phyloP scores from a whole-genome alignment of 345 rosid genomes.

The Gossypium longicalyx region DNA sequence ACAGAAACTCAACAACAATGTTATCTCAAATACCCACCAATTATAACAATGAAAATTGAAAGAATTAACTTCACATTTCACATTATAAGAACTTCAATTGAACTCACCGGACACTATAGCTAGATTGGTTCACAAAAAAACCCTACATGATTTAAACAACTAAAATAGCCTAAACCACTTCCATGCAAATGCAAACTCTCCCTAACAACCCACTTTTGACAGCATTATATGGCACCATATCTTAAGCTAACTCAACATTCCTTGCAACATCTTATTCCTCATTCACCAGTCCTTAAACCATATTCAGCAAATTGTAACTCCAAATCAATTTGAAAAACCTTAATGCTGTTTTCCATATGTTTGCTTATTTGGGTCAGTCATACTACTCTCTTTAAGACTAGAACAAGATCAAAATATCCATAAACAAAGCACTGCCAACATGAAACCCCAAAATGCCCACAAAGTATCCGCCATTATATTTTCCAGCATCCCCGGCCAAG shows the following conservation, averaged over 20 bases:
- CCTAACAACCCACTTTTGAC: not conserved
- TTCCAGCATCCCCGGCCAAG: not conserved
- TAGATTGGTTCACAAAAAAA: too few species aligned
- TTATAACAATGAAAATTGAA: too few species aligned
- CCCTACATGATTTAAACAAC: not conserved
- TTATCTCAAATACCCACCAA: too few species aligned
- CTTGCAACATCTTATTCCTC: not conserved
- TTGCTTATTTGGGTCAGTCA: conserved; percentile 6
- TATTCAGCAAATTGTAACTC: not conserved
- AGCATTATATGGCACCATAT: not conserved
- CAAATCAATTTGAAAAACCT: not conserved
- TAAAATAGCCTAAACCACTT: not conserved
- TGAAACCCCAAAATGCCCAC: not conserved
- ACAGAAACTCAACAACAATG: too few species aligned
- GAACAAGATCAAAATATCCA: not conserved
- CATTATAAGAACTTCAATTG: too few species aligned
- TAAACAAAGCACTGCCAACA: not conserved
- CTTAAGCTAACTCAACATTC: not conserved
- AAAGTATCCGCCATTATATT: not conserved
- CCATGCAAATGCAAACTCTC: not conserved
- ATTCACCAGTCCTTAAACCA: not conserved
- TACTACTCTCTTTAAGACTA: not conserved
- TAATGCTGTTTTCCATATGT: not conserved
- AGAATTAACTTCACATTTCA: too few species aligned
- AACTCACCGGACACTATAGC: too few species aligned